Evolutionary conservation across 2,329 filamentous ascomycete genomes (phyloP).

Genomic region (Ophiocordyceps robertsii): DNA sequence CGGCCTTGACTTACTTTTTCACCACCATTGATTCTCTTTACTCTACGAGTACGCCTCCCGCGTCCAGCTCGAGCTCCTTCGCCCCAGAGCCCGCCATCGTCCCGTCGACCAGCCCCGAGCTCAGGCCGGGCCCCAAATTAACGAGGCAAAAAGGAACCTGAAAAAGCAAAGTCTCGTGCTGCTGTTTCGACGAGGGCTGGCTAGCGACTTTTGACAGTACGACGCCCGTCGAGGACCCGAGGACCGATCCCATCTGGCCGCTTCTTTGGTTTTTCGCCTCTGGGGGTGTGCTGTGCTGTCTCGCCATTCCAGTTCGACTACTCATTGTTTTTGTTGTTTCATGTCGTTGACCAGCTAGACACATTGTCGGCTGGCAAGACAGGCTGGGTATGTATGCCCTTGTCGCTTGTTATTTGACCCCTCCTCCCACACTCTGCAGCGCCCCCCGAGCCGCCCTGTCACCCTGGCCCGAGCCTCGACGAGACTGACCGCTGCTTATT

Average conservation of each 20-base stretch:
- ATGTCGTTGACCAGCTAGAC: neutral
- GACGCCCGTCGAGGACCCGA: neutral
- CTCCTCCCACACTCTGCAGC: neutral
- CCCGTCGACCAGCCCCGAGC: neutral
- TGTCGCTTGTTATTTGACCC: neutral
- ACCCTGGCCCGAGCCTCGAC: neutral
- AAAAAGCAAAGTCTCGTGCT: neutral
- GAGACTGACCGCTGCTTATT: neutral
- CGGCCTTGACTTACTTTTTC: too few relatives aligned
- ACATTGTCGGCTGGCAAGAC: neutral
- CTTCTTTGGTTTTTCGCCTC: neutral
- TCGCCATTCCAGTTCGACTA: neutral
- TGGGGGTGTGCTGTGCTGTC: neutral
- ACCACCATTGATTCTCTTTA: neutral
- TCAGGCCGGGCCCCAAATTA: constrained; percentile 3
- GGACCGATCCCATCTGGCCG: neutral
- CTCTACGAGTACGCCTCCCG: neutral
- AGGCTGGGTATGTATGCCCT: neutral
- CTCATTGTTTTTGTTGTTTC: neutral
- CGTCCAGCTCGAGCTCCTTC: too few relatives aligned
- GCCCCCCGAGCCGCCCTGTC: neutral
- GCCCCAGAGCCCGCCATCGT: neutral
- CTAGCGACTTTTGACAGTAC: neutral
- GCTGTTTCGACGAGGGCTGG: neutral
- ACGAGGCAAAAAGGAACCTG: neutral